Conservation (phyloP, 257 asterid genomes). For the Petrea volubilis region DNA sequence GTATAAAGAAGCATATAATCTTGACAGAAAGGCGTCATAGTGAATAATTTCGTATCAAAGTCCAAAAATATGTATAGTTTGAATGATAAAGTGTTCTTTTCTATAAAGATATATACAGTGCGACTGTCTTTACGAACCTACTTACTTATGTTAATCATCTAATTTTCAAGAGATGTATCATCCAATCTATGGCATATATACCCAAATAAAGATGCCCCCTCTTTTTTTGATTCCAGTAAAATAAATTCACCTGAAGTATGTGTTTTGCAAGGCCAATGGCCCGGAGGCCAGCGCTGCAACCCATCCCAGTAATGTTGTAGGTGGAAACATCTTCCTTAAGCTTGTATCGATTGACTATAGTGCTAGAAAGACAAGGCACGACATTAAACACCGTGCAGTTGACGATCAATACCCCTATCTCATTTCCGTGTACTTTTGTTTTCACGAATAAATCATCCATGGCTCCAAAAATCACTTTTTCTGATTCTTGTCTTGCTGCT, state of each 20-base stretch:
- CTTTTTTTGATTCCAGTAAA: not conserved
- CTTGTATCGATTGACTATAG: slow-evolving; percentile 61
- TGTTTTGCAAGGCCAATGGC: slow-evolving; percentile 50
- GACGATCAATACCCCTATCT: slow-evolving; percentile 55
- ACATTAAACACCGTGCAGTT: slow-evolving; percentile 54
- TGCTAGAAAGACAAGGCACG: slow-evolving; percentile 50
- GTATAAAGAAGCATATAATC: too few species aligned
- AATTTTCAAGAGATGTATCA: not conserved
- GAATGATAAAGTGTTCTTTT: too few species aligned
- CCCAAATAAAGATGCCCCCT: not conserved
- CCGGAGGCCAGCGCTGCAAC: slow-evolving; percentile 55
- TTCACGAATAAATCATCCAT: slow-evolving; percentile 41
- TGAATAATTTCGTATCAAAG: too few species aligned
- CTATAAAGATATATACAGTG: too few species aligned
- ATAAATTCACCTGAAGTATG: slow-evolving; percentile 33
- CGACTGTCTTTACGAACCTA: too few species aligned
- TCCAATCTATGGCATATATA: not conserved
- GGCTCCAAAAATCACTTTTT: slow-evolving; percentile 60
- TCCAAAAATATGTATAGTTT: too few species aligned
- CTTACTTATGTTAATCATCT: too few species aligned
- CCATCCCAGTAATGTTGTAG: slow-evolving; percentile 66
- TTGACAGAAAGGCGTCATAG: too few species aligned
- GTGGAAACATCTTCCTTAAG: slow-evolving; percentile 38
- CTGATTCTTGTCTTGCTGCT: slow-evolving; percentile 52
- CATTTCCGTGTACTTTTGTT: slow-evolving; percentile 37